Evolutionary conservation across 192 early-diverging fungal species (phyloP).

Genomic region (Phlyctochytrium planicorne): DNA sequence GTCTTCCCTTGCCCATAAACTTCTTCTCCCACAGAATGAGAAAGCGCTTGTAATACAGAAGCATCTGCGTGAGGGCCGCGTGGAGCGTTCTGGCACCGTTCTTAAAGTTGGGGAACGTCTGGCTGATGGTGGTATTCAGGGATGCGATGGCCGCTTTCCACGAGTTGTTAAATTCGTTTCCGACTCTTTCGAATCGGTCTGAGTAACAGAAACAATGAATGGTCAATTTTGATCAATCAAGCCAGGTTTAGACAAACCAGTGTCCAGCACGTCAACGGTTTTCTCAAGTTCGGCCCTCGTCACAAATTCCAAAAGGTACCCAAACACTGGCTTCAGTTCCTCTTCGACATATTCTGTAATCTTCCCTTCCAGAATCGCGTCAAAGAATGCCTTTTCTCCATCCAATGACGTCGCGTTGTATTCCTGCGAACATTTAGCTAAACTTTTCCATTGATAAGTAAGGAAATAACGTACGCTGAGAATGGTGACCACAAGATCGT

Average conservation of each 20-base stretch:
- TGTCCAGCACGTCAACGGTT: slow-evolving; percentile 23
- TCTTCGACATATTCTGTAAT: slow-evolving; percentile 85
- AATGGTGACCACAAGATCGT: slow-evolving; percentile 81
- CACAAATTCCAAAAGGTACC: slow-evolving; percentile 78
- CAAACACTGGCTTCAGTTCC: slow-evolving; percentile 79
- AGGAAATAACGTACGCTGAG: slow-evolving; percentile 59
- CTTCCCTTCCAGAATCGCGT: slow-evolving; percentile 56
- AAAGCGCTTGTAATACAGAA: slow-evolving; percentile 93
- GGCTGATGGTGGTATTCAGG: slow-evolving; percentile 85
- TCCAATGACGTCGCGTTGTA: slow-evolving; percentile 45
- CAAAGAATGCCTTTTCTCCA: slow-evolving; percentile 55
- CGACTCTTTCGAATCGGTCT: slow-evolving; percentile 67
- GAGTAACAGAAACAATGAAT: slow-evolving; percentile 14
- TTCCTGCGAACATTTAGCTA: slow-evolving; percentile 35
- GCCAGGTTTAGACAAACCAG: neutral
- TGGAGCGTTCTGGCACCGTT: slow-evolving; percentile 93
- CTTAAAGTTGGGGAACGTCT: slow-evolving; percentile 93
- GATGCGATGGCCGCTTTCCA: slow-evolving; percentile 75
- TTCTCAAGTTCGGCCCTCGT: slow-evolving; percentile 62
- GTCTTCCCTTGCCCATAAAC: slow-evolving; percentile 49
- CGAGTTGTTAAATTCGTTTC: slow-evolving; percentile 70
- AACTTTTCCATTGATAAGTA: neutral
- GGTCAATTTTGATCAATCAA: too few species aligned
- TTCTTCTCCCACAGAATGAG: slow-evolving; percentile 75
- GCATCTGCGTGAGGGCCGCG: slow-evolving; percentile 79